Percentiles rank a stretch among this genome's conserved stretches.
phyloP scores from a whole-genome alignment of 257 asterid species.

The Plectranthus barbatus region DNA sequence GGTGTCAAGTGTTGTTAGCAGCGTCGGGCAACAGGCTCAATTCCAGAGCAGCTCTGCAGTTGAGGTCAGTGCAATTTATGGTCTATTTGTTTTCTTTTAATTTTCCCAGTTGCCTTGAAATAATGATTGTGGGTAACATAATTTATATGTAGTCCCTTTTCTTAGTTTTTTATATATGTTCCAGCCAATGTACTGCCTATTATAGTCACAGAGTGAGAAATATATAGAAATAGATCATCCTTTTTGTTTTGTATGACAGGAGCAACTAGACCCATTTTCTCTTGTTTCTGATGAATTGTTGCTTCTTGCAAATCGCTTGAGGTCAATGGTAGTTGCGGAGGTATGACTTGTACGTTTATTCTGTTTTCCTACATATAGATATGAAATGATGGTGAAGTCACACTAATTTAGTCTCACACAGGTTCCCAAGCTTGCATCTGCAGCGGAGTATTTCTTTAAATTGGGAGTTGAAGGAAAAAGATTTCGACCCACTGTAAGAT shows the following conservation, averaged over 20 bases:
- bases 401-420: conserved; percentile 20
- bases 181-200: background rate
- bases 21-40: conserved; percentile 46
- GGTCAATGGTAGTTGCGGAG: conserved; percentile 97
- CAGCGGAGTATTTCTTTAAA: conserved; percentile 90
- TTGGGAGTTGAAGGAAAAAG: conserved; percentile 93
- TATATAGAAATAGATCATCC: background rate
- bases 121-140: background rate
- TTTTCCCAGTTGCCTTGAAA: background rate
- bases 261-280: conserved; percentile 82
- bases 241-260: conserved; percentile 35
- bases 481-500: conserved; percentile 93
- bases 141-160: background rate
- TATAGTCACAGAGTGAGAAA: background rate
- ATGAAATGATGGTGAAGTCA: conserved; percentile 6
- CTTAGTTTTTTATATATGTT: background rate
- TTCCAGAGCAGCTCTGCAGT: conserved; percentile 37
- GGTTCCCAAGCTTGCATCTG: conserved; percentile 99
- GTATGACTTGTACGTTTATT: conserved; percentile 29
- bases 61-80: conserved; percentile 42
- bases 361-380: conserved; percentile 6
- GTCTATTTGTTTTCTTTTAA: background rate
- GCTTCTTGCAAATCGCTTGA: conserved; percentile 65
- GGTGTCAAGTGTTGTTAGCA: conserved; percentile 64
- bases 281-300: conserved; percentile 95